phyloP scores from a whole-genome alignment of 2,329 filamentous ascomycete species.

The Fusarium falciforme region DNA sequence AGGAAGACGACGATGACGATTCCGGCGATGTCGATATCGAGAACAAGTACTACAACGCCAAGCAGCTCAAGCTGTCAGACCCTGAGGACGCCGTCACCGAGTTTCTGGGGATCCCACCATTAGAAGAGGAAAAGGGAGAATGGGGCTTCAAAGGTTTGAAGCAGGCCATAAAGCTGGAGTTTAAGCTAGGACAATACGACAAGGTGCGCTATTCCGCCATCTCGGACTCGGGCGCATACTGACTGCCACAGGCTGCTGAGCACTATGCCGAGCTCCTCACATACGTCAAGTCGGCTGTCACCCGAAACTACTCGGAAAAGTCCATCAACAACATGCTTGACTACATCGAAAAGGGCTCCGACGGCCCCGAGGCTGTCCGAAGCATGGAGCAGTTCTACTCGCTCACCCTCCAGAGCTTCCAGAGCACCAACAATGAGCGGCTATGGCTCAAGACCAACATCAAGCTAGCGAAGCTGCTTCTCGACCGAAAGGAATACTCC shows the following conservation, averaged over 20 bases:
- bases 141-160: slow-evolving; percentile 99
- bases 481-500: slow-evolving; percentile 90
- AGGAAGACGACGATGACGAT: slow-evolving; percentile 90
- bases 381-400: slow-evolving; percentile 97
- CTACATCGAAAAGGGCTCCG: slow-evolving; percentile 91
- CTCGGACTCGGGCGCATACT: not conserved
- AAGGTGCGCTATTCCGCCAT: slow-evolving; percentile 64
- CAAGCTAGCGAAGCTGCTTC: slow-evolving; percentile 90
- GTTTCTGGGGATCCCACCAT: slow-evolving; percentile 85
- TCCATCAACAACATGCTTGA: slow-evolving; percentile 99
- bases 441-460: slow-evolving; percentile 99
- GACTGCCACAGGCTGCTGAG: slow-evolving; percentile 76
- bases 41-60: slow-evolving; percentile 99
- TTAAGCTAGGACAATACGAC: slow-evolving; percentile 88
- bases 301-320: slow-evolving; percentile 98
- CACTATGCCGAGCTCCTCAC: slow-evolving; percentile 96
- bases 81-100: slow-evolving; percentile 91
- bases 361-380: slow-evolving; percentile 74
- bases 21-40: slow-evolving; percentile 93
- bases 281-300: slow-evolving; percentile 96
- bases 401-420: slow-evolving; percentile 91
- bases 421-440: slow-evolving; percentile 96
- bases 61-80: slow-evolving; percentile 90
- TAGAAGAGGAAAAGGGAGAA: slow-evolving; percentile 93
- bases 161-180: slow-evolving; percentile 97